phyloP scores from a whole-genome alignment of 1,139 yeast genomes.

The Saccharomyces pastorianus region DNA sequence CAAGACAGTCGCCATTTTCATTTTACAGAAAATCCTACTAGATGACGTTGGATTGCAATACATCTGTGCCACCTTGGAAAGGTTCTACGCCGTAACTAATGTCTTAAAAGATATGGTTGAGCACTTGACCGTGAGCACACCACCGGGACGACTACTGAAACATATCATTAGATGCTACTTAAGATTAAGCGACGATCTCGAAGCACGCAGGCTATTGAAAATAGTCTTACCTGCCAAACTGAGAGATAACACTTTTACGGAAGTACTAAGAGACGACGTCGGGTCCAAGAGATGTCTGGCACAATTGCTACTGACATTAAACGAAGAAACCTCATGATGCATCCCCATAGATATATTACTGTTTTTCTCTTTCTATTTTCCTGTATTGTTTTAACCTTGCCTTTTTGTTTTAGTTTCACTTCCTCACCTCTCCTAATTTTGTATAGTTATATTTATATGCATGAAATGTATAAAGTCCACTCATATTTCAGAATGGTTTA shows the following conservation, averaged over 20 bases:
- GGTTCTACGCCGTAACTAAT: slow-evolving; percentile 88
- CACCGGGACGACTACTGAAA: slow-evolving; percentile 74
- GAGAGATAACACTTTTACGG: slow-evolving; percentile 82
- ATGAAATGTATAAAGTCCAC: neutral
- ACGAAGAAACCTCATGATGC: slow-evolving; percentile 19
- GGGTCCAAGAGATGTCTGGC: slow-evolving; percentile 84
- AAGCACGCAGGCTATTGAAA: slow-evolving; percentile 82
- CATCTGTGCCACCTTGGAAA: slow-evolving; percentile 89
- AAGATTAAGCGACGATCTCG: slow-evolving; percentile 80
- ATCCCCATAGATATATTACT: neutral
- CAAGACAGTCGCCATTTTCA: slow-evolving; percentile 92
- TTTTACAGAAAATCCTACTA: slow-evolving; percentile 81
- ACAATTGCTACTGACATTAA: slow-evolving; percentile 66
- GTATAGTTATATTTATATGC: neutral
- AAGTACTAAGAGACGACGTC: slow-evolving; percentile 73
- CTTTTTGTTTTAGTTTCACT: neutral
- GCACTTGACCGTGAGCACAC: slow-evolving; percentile 52
- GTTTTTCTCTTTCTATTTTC: neutral
- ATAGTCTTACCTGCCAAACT: slow-evolving; percentile 63
- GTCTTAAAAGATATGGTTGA: slow-evolving; percentile 86
- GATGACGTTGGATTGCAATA: slow-evolving; percentile 89
- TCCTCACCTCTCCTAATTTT: neutral
- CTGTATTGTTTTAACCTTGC: neutral
- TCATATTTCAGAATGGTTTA: neutral
- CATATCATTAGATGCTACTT: slow-evolving; percentile 92